These are phyloP conservation scores for Diutina mesorugosa DNA, from an alignment of 1,139 yeast species.

Conservation along the genomic window DNA sequence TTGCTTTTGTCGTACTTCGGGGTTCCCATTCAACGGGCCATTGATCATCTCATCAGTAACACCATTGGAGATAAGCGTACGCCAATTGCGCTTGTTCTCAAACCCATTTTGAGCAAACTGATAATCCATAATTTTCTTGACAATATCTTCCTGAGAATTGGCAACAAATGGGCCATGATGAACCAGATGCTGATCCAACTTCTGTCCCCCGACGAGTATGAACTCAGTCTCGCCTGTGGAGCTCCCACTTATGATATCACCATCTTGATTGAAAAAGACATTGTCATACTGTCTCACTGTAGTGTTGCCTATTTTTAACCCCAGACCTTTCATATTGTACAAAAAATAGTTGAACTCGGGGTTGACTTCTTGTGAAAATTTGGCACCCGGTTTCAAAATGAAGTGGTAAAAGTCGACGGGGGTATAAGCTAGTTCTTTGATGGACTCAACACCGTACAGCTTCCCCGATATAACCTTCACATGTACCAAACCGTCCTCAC, in stretches of 20 bases:
- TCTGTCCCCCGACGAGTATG: slow-evolving; percentile 66
- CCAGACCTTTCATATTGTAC: slow-evolving; percentile 53
- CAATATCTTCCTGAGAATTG: slow-evolving; percentile 45
- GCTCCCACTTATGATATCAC: slow-evolving; percentile 28
- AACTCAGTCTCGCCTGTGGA: slow-evolving; percentile 27
- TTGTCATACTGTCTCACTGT: slow-evolving; percentile 30
- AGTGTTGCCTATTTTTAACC: slow-evolving; percentile 29
- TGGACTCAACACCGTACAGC: slow-evolving; percentile 62
- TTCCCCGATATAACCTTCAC: slow-evolving; percentile 72
- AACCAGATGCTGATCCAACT: slow-evolving; percentile 62
- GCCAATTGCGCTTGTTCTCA: slow-evolving; percentile 59
- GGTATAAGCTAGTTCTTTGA: slow-evolving; percentile 73
- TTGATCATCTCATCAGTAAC: slow-evolving; percentile 35
- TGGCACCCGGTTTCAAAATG: slow-evolving; percentile 55
- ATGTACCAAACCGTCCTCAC: slow-evolving; percentile 53
- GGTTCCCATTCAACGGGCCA: slow-evolving; percentile 24
- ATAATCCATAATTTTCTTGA: slow-evolving; percentile 59
- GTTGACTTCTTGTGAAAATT: slow-evolving; percentile 49
- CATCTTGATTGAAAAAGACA: slow-evolving; percentile 53
- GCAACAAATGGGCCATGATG: slow-evolving; percentile 92
- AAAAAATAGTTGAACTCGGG: slow-evolving; percentile 58
- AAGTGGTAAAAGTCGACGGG: slow-evolving; percentile 71
- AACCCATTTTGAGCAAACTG: slow-evolving; percentile 61
- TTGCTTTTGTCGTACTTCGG: slow-evolving; percentile 18
- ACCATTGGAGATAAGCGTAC: slow-evolving; percentile 50